Percentiles rank a stretch among this genome's conserved stretches.
phyloP scores from a whole-genome alignment of 2,329 filamentous ascomycete genomes.

The Diplodia scrobiculata region DNA sequence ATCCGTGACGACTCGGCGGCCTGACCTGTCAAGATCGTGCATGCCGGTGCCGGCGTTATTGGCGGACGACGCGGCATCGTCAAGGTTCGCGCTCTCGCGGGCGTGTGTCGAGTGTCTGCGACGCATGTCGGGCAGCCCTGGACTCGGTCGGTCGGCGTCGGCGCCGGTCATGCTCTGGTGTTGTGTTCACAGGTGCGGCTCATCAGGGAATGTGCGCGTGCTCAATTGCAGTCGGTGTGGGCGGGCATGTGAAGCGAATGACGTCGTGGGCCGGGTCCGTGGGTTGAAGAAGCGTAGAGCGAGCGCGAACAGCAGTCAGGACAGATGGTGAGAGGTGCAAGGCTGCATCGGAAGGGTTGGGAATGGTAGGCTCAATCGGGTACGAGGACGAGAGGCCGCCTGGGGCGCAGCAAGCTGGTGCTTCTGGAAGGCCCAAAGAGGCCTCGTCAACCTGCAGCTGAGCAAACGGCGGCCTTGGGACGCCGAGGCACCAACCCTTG shows the following conservation, averaged over 20 bases:
- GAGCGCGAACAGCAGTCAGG: background rate
- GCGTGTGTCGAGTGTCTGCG: constrained; percentile 38
- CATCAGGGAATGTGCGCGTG: constrained; percentile 13
- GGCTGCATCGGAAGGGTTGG: constrained; percentile 4
- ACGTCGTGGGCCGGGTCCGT: constrained; percentile 11
- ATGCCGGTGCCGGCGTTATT: constrained; percentile 30
- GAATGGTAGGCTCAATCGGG: constrained; percentile 8
- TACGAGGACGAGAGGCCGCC: background rate
- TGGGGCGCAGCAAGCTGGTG: constrained; percentile 22
- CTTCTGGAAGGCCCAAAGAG: constrained; percentile 17
- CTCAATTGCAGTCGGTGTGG: constrained; percentile 1
- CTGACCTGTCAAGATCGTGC: constrained; percentile 32
- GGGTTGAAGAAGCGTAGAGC: constrained; percentile 9
- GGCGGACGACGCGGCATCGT: constrained; percentile 7
- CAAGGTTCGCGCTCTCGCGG: constrained; percentile 34
- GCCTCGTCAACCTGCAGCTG: constrained; percentile 19
- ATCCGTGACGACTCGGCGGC: constrained; percentile 30
- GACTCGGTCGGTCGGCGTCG: constrained; percentile 34
- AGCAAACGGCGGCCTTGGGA: constrained; percentile 3
- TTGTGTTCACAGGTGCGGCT: constrained; percentile 18
- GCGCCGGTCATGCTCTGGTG: constrained; percentile 36
- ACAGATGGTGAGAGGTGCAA: constrained; percentile 5
- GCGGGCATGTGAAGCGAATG: constrained; percentile 7
- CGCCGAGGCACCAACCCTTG: background rate
- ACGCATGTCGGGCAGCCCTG: constrained; percentile 35